Conservation (phyloP, 1,139 yeast genomes). For the Chernovozyma sophiae-reginae region DNA sequence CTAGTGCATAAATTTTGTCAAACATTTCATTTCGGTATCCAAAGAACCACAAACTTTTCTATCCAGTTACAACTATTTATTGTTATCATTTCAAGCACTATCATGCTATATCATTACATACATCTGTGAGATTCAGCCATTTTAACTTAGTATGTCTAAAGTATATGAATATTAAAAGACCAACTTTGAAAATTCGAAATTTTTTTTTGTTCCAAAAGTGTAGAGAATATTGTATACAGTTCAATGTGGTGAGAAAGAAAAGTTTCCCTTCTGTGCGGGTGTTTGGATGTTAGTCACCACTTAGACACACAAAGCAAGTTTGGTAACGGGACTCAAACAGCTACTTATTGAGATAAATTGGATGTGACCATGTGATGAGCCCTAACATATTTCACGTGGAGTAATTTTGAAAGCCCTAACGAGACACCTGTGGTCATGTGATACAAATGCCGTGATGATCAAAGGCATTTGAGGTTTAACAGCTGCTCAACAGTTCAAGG, state of each 20-base stretch:
- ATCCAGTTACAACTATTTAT: too few species aligned
- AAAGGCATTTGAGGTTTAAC: too few species aligned
- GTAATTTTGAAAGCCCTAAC: conserved; percentile 1
- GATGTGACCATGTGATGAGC: conserved; percentile 4
- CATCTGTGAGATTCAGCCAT: conserved; percentile 99
- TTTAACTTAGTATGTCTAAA: conserved; percentile 21
- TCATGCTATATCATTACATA: conserved; percentile 39
- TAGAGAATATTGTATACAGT: conserved; percentile 6
- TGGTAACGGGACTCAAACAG: neutral
- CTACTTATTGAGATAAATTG: neutral
- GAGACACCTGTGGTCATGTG: too few species aligned
- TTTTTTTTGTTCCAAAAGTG: conserved; percentile 10
- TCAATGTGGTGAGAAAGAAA: conserved; percentile 1
- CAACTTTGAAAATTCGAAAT: conserved; percentile 8
- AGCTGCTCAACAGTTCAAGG: too few species aligned
- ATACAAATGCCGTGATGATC: too few species aligned
- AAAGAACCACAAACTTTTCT: too few species aligned
- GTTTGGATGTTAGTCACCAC: conserved; percentile 3
- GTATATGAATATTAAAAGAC: conserved; percentile 4
- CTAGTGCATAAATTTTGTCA: too few species aligned
- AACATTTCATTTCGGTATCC: too few species aligned
- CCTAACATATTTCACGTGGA: conserved; percentile 3
- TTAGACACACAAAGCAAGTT: conserved; percentile 1
- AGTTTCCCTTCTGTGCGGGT: conserved; percentile 4
- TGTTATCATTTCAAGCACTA: conserved; percentile 18